A percentile compares a stretch with the other conserved stretches of the same genome.
Conservation (phyloP, 352 stramenopile species). For the Globisporangium uncinulatum region DNA sequence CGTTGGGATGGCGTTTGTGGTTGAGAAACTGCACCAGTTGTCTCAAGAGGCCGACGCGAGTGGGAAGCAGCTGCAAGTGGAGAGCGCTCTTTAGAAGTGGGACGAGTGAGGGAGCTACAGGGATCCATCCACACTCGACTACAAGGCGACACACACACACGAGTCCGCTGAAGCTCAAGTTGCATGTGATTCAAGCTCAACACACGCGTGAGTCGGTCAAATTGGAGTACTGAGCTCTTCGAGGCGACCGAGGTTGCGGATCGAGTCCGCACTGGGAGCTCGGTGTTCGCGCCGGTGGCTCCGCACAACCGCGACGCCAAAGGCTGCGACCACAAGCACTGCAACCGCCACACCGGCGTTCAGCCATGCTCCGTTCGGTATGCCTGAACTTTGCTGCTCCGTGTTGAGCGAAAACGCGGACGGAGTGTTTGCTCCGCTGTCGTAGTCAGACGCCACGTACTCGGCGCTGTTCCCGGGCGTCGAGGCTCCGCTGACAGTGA, state of each 20-base stretch:
- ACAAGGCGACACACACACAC: neutral
- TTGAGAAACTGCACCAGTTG: neutral
- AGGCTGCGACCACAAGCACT: conserved; percentile 5
- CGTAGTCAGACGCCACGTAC: neutral
- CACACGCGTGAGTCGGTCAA: neutral
- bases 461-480: neutral
- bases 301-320: conserved; percentile 11
- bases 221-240: conserved; percentile 12
- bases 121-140: too few relatives aligned
- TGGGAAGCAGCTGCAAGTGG: too few relatives aligned
- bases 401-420: neutral
- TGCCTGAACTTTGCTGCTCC: neutral
- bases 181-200: neutral
- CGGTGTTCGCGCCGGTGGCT: conserved; percentile 7
- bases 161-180: neutral
- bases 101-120: too few relatives aligned
- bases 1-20: neutral
- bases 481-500: neutral
- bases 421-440: neutral
- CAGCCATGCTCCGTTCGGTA: neutral
- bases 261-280: conserved; percentile 1
- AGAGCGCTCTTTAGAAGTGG: too few relatives aligned
- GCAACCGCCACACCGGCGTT: conserved; percentile 7
- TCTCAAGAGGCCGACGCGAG: neutral
- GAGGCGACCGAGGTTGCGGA: conserved; percentile 4